A percentile compares a stretch with the other conserved stretches of the same genome.
Evolutionary conservation across 208 protist genomes (phyloP).

Genomic region (Acanthamoeba triangularis): DNA sequence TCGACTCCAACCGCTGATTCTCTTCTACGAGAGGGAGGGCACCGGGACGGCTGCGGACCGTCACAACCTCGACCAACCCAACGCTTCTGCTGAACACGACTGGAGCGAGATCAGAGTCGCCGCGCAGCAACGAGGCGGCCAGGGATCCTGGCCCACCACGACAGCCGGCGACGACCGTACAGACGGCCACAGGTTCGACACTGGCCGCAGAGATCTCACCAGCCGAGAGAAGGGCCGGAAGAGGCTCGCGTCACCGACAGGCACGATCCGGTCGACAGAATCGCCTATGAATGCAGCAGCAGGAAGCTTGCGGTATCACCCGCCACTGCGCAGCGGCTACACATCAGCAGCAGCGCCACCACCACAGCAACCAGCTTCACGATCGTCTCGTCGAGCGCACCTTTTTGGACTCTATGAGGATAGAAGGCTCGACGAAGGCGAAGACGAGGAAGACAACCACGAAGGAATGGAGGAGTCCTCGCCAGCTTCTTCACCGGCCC

Average conservation of each 20-base stretch:
- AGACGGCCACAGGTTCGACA: too few relatives aligned
- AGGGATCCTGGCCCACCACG: too few relatives aligned
- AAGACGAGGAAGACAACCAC: neutral
- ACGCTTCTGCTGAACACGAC: neutral
- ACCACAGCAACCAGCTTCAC: neutral
- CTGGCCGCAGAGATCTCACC: too few relatives aligned
- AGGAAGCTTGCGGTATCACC: too few relatives aligned
- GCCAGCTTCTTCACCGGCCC: neutral
- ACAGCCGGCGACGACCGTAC: too few relatives aligned
- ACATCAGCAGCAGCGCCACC: neutral
- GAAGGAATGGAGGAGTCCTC: neutral
- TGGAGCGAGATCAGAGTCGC: neutral
- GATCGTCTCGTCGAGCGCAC: neutral
- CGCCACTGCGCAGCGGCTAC: too few relatives aligned
- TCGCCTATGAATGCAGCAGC: too few relatives aligned
- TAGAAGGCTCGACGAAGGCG: neutral
- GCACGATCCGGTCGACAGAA: too few relatives aligned
- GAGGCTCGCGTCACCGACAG: too few relatives aligned
- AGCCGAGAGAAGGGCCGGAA: too few relatives aligned
- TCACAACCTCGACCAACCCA: neutral
- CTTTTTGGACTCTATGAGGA: neutral
- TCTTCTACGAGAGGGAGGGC: neutral
- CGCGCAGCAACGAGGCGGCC: too few relatives aligned
- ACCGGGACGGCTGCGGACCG: neutral
- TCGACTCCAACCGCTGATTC: constrained; percentile 4